phyloP scores from a whole-genome alignment of 2,329 filamentous ascomycete species.

The Drechslerella coelobrocha region DNA sequence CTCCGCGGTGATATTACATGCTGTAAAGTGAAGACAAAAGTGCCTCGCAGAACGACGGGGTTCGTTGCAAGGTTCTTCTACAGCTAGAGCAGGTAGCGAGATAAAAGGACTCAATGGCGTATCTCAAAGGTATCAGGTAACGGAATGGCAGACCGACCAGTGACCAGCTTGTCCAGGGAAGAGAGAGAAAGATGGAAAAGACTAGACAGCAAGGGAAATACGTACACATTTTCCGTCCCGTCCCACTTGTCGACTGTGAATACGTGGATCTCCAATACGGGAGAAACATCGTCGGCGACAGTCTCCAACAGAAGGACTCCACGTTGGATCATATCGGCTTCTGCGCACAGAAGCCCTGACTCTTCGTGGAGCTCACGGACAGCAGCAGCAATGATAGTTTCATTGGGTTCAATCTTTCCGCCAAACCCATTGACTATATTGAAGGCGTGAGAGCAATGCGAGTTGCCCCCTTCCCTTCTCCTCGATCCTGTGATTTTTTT shows the following conservation, averaged over 20 bases:
- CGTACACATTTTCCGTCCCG: conserved; percentile 51
- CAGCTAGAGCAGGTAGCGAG: conserved; percentile 32
- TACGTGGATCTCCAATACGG: conserved; percentile 54
- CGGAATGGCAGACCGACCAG: conserved; percentile 30
- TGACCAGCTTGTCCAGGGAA: conserved; percentile 33
- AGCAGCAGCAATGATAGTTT: conserved; percentile 53
- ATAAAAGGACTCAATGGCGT: conserved; percentile 16
- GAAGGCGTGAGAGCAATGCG: conserved; percentile 14
- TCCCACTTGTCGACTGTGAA: conserved; percentile 52
- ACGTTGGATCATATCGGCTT: conserved; percentile 25
- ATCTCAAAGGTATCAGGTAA: conserved; percentile 25
- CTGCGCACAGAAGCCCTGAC: conserved; percentile 28
- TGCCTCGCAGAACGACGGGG: conserved; percentile 5
- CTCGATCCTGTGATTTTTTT: conserved; percentile 39
- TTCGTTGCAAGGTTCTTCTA: conserved; percentile 24
- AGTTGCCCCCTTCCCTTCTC: conserved; percentile 29
- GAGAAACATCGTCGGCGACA: conserved; percentile 50
- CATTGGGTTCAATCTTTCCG: conserved; percentile 53
- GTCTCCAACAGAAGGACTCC: conserved; percentile 36
- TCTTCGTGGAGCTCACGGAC: conserved; percentile 53
- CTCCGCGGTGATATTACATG: neutral
- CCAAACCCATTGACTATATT: conserved; percentile 55
- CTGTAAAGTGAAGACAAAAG: neutral
- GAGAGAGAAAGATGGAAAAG: conserved; percentile 9
- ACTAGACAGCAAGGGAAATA: conserved; percentile 24